Base-by-base conservation (phyloP, 1,284 basidiomycete genomes). In the Heterobasidion annosum region DNA sequence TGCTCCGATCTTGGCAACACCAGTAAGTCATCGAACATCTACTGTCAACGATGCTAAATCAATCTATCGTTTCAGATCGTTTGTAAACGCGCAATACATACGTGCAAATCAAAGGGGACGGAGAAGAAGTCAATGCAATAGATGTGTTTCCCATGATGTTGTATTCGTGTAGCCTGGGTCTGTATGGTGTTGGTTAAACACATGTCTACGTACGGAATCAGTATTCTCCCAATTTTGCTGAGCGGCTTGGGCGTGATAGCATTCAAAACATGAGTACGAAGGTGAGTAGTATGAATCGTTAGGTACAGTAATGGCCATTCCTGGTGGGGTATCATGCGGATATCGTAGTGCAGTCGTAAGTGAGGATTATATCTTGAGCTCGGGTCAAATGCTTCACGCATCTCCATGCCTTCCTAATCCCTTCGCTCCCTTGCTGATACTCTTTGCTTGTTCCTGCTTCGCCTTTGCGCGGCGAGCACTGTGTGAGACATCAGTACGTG, bases 1-100 rank as follows among this genome's bases (percentile, higher is more conserved):
- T 95, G 93, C 73, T 63, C 73, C 48, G 95, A 99, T 73, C 81
- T 99, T 60, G 90, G 90, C 62, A 93, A 95, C 75, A 78, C 55
- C 5, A 16, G 58, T 59, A 47, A 46, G 59, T 59, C 40, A 16
- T 32, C 43, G 34, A 40, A 40, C 4, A 5, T 40, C 7, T 40
- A 40, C n/a, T 8, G 3, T 40, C 7, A 0, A 5, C 37, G 12
- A 40, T 40, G 25, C 3, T 25, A 5, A 1, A 25, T 40, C 7
- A 1, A 12, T 40, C 37, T 3, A 10, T 12, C 37, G 3, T 40
- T 40, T 40, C 37, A 40, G 37, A 40, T 5, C 37, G 37, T 40
- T 7, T 40, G 12, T 40, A n/a, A 40, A 12, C n/a, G 3, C 10
- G 4, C 10, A 5, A n/a, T 25, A 25, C 3, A 25, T 25, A 40